Evolutionary conservation across 768 basidiomycete genomes (phyloP), one percentile per base, ranked within the genome.

Genomic region (Boletus reticulatus): DNA sequence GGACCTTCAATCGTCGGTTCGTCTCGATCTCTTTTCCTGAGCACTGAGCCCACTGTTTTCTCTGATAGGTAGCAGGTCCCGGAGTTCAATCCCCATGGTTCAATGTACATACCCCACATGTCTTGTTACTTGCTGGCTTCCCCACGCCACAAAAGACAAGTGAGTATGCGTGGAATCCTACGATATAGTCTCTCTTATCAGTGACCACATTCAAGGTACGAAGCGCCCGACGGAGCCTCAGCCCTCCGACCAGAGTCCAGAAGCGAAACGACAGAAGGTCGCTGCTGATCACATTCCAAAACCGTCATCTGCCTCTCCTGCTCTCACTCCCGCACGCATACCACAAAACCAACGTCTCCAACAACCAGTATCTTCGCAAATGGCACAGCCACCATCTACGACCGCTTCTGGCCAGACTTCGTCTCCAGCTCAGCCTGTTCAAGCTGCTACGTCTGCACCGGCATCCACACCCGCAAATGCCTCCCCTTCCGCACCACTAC

Each of bases 31-130:
- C 4, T 41, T 22, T 48, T 20, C 19, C 34, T 20, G 42, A 31
- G 17, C 2, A 13, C 22, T 32, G 2, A 53, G 36, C 17, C 46
- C 17, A 55, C 22, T 32, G 38, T 49, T 14, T 48, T 19, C 32
- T 36, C 31, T 53, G 36, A 52, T 19, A 80, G 78, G 64, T 73
- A 38, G 70, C 76, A 12, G 62, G 72, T 34, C 62, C 72, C 4
- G 53, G 65, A 11, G 57, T 64, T 7, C 77, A 81, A 43, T 64
- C 68, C 1, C 81, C 84, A 4, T 89, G 85, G 83, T 89, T 87
- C 65, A 57, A 71, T 19, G 77, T 84, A 11, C 75, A 75, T 12
- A 50, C 78, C 1, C 69, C 73, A 0, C 81, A 85, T 64, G 58
- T 66, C 6, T 56, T 87, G 13, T 70, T 77, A 6, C 69, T 88